These are phyloP conservation scores for Selaginella moellendorffii DNA, from an alignment of 75 land plant species.

Conservation along the genomic window DNA sequence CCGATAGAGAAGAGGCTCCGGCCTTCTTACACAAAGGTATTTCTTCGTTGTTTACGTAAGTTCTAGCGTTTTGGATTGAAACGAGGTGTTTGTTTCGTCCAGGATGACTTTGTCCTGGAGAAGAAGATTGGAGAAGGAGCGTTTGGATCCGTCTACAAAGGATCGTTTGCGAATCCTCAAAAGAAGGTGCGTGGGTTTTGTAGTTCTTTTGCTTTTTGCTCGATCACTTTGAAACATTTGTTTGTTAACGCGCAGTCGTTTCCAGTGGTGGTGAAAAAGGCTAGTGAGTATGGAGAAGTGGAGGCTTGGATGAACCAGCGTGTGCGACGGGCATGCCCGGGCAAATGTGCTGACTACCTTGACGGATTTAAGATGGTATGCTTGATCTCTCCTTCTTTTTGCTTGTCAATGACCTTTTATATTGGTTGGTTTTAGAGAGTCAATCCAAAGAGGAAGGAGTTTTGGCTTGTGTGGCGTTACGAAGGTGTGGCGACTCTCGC, in stretches of 20 bases:
- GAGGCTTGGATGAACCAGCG: slow-evolving; percentile 99
- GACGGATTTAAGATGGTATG: slow-evolving; percentile 41
- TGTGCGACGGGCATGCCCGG: slow-evolving; percentile 83
- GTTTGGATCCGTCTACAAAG: slow-evolving; percentile 91
- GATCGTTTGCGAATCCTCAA: slow-evolving; percentile 28
- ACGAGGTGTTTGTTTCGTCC: background rate
- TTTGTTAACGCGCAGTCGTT: background rate
- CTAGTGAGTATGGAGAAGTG: slow-evolving; percentile 95
- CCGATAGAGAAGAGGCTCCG: slow-evolving; percentile 66
- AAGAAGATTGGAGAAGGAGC: slow-evolving; percentile 97
- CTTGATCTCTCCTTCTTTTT: background rate
- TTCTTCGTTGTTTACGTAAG: background rate
- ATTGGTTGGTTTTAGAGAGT: background rate
- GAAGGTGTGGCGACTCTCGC: slow-evolving; percentile 82
- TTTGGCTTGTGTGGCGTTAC: slow-evolving; percentile 89
- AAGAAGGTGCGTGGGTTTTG: background rate
- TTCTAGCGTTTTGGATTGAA: background rate
- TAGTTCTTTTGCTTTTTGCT: background rate
- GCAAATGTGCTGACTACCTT: slow-evolving; percentile 85
- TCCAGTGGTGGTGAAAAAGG: slow-evolving; percentile 73
- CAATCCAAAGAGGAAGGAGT: slow-evolving; percentile 46
- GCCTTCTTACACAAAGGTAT: slow-evolving; percentile 65
- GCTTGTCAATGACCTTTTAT: too few species aligned
- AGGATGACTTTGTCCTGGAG: slow-evolving; percentile 85
- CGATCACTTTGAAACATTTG: background rate